Evolutionary conservation across 805 yeast species (phyloP), one percentile per base, ranked within the genome.

Genomic region (Lipomyces sp.): DNA sequence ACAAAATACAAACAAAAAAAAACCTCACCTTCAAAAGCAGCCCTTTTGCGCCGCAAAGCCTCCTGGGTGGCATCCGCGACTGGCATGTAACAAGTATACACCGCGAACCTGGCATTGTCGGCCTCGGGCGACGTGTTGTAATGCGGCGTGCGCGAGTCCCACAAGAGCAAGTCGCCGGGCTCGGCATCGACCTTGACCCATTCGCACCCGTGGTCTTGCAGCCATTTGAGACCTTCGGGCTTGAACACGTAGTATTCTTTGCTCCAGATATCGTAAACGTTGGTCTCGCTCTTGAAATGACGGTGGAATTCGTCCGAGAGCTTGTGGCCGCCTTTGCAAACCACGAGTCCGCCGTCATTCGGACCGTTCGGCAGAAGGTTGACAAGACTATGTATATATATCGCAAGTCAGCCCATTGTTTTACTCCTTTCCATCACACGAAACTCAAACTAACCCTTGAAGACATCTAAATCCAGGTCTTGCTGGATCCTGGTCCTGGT

Each of bases 321-420:
- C 29, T 59, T 55, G 53, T 64, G 66, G 13, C 60, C 66, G 18
- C 66, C 66, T 30, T 39, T 59, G 54, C 57, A n/a, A n/a, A 51
- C 67, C 4, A 64, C 54, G 4, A 64, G 59, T 15, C 67, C 67
- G 24, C 65, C 67, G 50, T 64, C 67, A 29, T 57, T 24, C 29
- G 67, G 67, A 4, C 67, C 67, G 54, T 64, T 64, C 33, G 67
- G 65, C 18, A 59, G 66, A 18, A 63, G 42, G 50, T 63, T 63
- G n/a, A 63, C 63, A 18, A 63, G 57, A 11, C 64, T 59, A 18
- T 50, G 30, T 35, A 24, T 18, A 35, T 32, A 11, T 24, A 30
- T 5, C 18, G 24, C 24, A 24, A 24, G 24, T 24, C 24, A 24
- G 24, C 24, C 24, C 24, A 24, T 24, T 24, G 24, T 24, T 24